These are phyloP conservation scores for Triticum dicoccoides DNA, from an alignment of 176 grass and related monocot species.

Conservation along the genomic window DNA sequence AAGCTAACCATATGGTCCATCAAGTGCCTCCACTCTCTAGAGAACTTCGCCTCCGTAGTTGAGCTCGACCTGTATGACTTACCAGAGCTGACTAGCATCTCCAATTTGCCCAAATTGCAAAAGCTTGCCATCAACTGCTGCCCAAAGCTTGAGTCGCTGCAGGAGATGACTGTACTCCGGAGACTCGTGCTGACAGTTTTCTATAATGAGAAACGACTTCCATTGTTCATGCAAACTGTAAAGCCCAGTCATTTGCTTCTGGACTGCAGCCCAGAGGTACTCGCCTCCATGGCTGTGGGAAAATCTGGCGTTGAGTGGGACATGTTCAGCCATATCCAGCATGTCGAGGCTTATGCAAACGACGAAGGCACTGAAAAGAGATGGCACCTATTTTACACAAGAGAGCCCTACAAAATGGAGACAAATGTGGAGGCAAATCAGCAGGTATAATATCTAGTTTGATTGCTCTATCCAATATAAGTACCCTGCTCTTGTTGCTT, in stretches of 20 bases:
- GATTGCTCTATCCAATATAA: too few species aligned
- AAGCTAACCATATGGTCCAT: neutral
- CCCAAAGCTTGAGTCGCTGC: neutral
- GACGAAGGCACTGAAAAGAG: neutral
- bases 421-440: neutral
- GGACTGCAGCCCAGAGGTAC: neutral
- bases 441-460: too few species aligned
- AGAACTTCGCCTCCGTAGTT: neutral
- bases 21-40: neutral
- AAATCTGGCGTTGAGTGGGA: neutral
- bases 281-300: neutral
- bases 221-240: neutral
- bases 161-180: neutral
- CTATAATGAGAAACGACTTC: neutral
- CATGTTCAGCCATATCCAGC: neutral
- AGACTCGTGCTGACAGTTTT: neutral
- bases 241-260: neutral
- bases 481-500: too few species aligned
- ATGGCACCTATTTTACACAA: neutral
- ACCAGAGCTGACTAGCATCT: neutral
- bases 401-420: neutral
- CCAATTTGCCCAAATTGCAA: neutral
- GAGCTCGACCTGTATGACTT: neutral
- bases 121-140: neutral
- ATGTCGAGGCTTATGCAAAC: neutral